Conservation (phyloP, 2,329 filamentous ascomycete genomes). For the Beauveria sp. region DNA sequence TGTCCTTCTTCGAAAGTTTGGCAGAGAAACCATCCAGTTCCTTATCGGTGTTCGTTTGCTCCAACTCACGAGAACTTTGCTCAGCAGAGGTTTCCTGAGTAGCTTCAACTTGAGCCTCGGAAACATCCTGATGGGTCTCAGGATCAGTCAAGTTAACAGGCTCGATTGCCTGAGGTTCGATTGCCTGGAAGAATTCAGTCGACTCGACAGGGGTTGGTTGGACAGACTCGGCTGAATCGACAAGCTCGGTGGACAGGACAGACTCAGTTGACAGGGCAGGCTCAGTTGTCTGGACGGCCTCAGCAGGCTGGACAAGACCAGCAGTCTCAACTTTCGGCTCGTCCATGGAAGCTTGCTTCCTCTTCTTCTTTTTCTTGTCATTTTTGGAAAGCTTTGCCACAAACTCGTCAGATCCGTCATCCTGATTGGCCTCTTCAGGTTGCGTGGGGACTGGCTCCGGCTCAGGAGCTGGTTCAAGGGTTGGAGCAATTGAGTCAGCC, state of each 20-base stretch:
- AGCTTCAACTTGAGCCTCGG: background rate
- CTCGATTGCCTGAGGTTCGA: too few relatives aligned
- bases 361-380: conserved; percentile 26
- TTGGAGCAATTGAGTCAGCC: background rate
- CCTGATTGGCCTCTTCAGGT: conserved; percentile 13
- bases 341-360: background rate
- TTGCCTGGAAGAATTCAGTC: too few relatives aligned
- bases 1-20: conserved; percentile 24
- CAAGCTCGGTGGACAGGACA: too few relatives aligned
- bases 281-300: background rate
- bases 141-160: background rate
- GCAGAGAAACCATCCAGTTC: conserved; percentile 23
- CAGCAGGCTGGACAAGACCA: background rate
- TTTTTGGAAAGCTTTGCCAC: conserved; percentile 23
- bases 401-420: conserved; percentile 24
- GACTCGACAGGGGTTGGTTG: background rate
- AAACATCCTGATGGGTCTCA: background rate
- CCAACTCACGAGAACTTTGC: background rate
- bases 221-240: background rate
- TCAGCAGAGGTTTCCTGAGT: background rate
- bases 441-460: conserved; percentile 8
- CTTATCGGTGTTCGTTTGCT: conserved; percentile 18
- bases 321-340: background rate
- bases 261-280: background rate
- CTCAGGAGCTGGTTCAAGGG: background rate